phyloP scores from a whole-genome alignment of 805 yeast genomes.

The Yarrowia alimentaria region DNA sequence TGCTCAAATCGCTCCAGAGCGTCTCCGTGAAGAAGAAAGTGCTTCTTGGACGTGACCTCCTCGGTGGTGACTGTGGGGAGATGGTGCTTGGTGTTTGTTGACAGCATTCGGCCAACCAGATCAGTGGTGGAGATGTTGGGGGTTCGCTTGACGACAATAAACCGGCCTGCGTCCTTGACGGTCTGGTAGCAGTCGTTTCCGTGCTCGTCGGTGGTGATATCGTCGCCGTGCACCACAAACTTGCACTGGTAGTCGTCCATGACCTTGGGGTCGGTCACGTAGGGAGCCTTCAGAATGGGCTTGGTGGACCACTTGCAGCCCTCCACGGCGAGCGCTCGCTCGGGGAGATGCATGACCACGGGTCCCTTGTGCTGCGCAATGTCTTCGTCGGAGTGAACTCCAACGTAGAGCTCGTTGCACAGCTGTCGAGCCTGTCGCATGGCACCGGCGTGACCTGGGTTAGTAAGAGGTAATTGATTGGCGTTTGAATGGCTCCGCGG shows the following conservation, averaged over 20 bases:
- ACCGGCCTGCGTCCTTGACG: constrained; percentile 81
- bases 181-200: constrained; percentile 89
- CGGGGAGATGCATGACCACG: constrained; percentile 82
- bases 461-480: too few relatives aligned
- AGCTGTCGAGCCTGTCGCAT: constrained; percentile 86
- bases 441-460: constrained; percentile 82
- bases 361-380: constrained; percentile 84
- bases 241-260: constrained; percentile 73
- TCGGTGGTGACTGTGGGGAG: constrained; percentile 37
- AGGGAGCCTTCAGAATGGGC: constrained; percentile 79
- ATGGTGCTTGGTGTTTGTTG: constrained; percentile 60
- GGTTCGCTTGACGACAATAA: constrained; percentile 88
- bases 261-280: constrained; percentile 82
- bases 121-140: constrained; percentile 95
- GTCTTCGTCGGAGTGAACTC: constrained; percentile 90
- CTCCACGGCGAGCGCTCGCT: constrained; percentile 78
- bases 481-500: not conserved
- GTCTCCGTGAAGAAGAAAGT: constrained; percentile 40
- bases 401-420: constrained; percentile 74
- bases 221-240: constrained; percentile 98
- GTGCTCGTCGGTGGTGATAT: constrained; percentile 91
- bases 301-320: constrained; percentile 87
- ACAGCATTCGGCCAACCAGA: constrained; percentile 82
- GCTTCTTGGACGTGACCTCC: constrained; percentile 28
- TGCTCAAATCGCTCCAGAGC: constrained; percentile 46